Evolutionary conservation across 345 rosid species (phyloP).

Genomic region (Excoecaria agallocha): DNA sequence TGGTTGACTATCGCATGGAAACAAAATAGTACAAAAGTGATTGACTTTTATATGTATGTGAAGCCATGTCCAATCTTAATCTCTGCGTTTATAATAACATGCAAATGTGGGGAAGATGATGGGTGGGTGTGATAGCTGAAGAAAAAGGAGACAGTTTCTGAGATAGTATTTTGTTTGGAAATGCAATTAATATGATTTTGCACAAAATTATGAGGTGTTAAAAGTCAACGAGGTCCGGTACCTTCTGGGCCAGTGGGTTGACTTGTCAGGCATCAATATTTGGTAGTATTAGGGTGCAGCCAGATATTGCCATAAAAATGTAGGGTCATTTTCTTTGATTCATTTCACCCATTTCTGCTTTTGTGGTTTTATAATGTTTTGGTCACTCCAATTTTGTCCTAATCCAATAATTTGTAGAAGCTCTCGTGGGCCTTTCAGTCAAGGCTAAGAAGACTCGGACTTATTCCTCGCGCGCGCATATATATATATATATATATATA

Average conservation of each 20-base stretch:
- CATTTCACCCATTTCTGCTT: not conserved
- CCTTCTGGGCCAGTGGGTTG: conserved; percentile 27
- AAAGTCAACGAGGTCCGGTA: conserved; percentile 41
- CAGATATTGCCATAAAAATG: not conserved
- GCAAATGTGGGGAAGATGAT: not conserved
- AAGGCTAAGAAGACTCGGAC: too few species aligned
- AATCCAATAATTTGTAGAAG: too few species aligned
- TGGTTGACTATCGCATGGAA: not conserved
- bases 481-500: too few species aligned
- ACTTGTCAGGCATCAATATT: conserved; percentile 38
- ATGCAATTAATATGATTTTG: not conserved
- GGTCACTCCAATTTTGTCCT: too few species aligned
- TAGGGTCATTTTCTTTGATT: not conserved
- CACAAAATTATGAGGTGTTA: not conserved
- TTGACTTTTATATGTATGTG: not conserved
- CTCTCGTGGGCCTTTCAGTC: too few species aligned
- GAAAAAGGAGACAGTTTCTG: conserved; percentile 19
- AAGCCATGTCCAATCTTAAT: conserved; percentile 6
- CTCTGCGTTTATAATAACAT: not conserved
- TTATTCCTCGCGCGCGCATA: too few species aligned
- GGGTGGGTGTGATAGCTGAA: not conserved
- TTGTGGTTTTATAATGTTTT: too few species aligned
- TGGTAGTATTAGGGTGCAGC: conserved; percentile 29
- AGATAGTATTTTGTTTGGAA: conserved; percentile 7
- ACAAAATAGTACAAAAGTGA: not conserved